Evolutionary conservation across 495 filamentous ascomycete species (phyloP).

Genomic region (Penicillium daleae): DNA sequence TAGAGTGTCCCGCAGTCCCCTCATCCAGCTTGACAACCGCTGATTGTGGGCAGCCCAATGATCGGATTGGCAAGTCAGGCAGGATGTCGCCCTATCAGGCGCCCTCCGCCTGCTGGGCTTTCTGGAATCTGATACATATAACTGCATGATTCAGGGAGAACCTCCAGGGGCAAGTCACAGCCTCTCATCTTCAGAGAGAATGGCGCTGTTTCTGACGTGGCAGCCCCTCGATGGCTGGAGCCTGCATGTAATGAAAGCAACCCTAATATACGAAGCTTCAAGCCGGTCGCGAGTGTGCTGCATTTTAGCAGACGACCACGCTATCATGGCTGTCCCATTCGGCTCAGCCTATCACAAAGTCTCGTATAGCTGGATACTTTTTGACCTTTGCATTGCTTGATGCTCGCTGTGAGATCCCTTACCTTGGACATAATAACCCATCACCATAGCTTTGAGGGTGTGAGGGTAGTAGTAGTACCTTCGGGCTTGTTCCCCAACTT

Average conservation of each 20-base stretch:
- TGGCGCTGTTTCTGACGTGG: slow-evolving; percentile 38
- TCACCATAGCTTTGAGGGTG: slow-evolving; percentile 9
- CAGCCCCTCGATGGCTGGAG: slow-evolving; percentile 18
- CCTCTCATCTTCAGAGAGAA: slow-evolving; percentile 12
- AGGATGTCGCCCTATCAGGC: slow-evolving; percentile 26
- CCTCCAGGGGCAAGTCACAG: slow-evolving; percentile 21
- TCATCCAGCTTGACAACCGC: slow-evolving; percentile 8
- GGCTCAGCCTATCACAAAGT: slow-evolving; percentile 17
- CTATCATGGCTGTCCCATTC: slow-evolving; percentile 8
- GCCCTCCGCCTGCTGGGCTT: neutral
- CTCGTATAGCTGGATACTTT: neutral
- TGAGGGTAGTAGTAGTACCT: neutral
- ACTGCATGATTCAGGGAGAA: slow-evolving; percentile 19
- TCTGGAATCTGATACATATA: slow-evolving; percentile 30
- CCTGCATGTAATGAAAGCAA: slow-evolving; percentile 19
- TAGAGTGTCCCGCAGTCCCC: slow-evolving; percentile 10
- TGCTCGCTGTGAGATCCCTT: slow-evolving; percentile 19
- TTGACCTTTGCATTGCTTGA: slow-evolving; percentile 5
- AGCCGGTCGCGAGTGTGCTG: slow-evolving; percentile 9
- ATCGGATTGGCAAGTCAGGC: slow-evolving; percentile 23
- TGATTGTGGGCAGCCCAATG: slow-evolving; percentile 14
- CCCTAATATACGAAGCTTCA: slow-evolving; percentile 21
- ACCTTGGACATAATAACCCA: slow-evolving; percentile 9
- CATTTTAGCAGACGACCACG: slow-evolving; percentile 13
- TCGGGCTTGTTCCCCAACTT: slow-evolving; percentile 8